These are phyloP conservation scores for Xylariaceae sp. DNA, from an alignment of 2,329 filamentous ascomycete genomes.

Conservation along the genomic window DNA sequence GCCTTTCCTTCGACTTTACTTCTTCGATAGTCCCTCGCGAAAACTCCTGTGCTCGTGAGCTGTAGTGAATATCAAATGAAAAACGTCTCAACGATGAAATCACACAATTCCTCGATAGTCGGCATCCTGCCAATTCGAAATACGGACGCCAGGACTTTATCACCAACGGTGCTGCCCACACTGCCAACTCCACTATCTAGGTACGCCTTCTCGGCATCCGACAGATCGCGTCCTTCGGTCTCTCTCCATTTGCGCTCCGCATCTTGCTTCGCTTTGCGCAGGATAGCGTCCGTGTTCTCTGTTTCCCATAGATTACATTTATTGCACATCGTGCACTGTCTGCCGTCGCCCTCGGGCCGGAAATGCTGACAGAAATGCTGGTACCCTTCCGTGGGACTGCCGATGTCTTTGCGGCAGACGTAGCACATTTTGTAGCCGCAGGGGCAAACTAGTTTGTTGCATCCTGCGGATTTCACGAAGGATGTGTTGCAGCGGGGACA, in stretches of 20 bases:
- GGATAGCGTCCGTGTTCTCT: conserved; percentile 66
- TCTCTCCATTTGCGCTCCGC: conserved; percentile 69
- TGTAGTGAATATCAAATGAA: conserved; percentile 22
- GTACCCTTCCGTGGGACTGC: conserved; percentile 66
- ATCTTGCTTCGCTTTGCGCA: conserved; percentile 64
- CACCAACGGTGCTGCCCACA: conserved; percentile 10
- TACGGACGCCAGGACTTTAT: conserved; percentile 14
- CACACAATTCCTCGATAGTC: conserved; percentile 28
- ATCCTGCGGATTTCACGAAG: conserved; percentile 90
- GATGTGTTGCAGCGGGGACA: conserved; percentile 87
- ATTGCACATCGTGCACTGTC: conserved; percentile 72
- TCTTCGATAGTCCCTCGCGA: no score
- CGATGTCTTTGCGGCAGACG: conserved; percentile 76
- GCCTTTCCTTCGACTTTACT: no score
- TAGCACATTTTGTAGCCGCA: conserved; percentile 99
- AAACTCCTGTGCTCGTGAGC: no score
- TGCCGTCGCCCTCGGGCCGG: conserved; percentile 69
- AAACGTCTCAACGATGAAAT: conserved; percentile 28
- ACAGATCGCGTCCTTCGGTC: conserved; percentile 57
- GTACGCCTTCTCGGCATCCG: conserved; percentile 51
- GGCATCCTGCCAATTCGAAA: conserved; percentile 21
- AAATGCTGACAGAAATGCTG: conserved; percentile 96
- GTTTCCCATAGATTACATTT: conserved; percentile 76
- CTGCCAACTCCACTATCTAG: conserved; percentile 48
- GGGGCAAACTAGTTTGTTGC: conserved; percentile 93